These are phyloP conservation scores for Aspergillus campestris DNA, from an alignment of 495 filamentous ascomycete genomes.

Conservation along the genomic window DNA sequence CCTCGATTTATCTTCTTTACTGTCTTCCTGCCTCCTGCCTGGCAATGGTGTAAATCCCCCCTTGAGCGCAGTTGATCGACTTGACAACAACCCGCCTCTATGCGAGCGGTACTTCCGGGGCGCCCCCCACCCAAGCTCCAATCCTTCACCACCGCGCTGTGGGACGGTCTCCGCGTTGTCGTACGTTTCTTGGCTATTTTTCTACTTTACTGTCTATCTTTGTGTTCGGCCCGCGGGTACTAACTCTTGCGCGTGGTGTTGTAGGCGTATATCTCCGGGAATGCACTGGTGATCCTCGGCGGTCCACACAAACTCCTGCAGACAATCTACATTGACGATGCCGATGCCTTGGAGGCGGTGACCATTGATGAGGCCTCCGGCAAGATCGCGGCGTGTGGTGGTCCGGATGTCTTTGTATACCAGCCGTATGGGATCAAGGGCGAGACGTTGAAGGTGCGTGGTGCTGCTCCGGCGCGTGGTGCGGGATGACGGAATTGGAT, in stretches of 20 bases:
- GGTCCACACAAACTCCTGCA: slow-evolving; percentile 70
- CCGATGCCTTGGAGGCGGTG: slow-evolving; percentile 59
- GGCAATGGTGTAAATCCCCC: slow-evolving; percentile 34
- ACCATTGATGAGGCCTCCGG: slow-evolving; percentile 72
- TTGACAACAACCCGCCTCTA: slow-evolving; percentile 32
- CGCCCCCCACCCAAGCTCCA: slow-evolving; percentile 83
- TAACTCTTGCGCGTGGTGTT: slow-evolving; percentile 1
- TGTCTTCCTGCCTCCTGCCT: not conserved
- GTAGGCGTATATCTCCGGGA: slow-evolving; percentile 84
- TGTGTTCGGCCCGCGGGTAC: slow-evolving; percentile 1
- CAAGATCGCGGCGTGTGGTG: slow-evolving; percentile 71
- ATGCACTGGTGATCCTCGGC: slow-evolving; percentile 73
- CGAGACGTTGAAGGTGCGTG: slow-evolving; percentile 46
- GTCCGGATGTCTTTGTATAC: slow-evolving; percentile 64
- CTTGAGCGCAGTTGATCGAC: slow-evolving; percentile 19
- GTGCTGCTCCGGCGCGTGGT: too few species aligned
- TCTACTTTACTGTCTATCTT: slow-evolving; percentile 1
- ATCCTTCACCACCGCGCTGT: slow-evolving; percentile 77
- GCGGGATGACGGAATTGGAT: too few species aligned
- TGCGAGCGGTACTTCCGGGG: slow-evolving; percentile 82
- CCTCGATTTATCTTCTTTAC: not conserved
- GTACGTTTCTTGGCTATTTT: slow-evolving; percentile 38
- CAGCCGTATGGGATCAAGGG: slow-evolving; percentile 64
- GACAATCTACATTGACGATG: slow-evolving; percentile 82
- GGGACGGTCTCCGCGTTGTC: slow-evolving; percentile 71